Conservation (phyloP, 2,329 filamentous ascomycete species). For the Hypoxylon sp. region DNA sequence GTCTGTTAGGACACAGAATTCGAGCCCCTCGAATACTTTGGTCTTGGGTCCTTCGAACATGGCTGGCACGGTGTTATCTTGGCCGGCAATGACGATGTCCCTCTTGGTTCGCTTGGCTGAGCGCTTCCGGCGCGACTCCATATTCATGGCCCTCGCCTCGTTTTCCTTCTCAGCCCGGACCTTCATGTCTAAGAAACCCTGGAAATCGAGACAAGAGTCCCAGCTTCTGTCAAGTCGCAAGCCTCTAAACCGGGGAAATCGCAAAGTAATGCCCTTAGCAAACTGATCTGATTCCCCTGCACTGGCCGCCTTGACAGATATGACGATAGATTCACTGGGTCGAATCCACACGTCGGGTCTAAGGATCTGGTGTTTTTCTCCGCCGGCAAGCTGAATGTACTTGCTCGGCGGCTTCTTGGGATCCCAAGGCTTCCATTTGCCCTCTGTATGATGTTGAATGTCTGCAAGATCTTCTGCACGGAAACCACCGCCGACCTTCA, state of each 20-base stretch:
- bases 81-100: conserved; percentile 80
- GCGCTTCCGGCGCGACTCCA: conserved; percentile 76
- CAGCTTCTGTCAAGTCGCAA: conserved; percentile 88
- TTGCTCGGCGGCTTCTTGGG: conserved; percentile 79
- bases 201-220: conserved; percentile 82
- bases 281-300: conserved; percentile 84
- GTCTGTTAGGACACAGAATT: conserved; percentile 88
- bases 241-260: conserved; percentile 91
- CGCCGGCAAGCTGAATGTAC: conserved; percentile 86
- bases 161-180: conserved; percentile 77
- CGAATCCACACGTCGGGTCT: conserved; percentile 94
- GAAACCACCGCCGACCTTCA: conserved; percentile 97
- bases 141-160: conserved; percentile 81
- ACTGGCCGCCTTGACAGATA: conserved; percentile 90
- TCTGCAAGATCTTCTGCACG: conserved; percentile 86
- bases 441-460: conserved; percentile 86
- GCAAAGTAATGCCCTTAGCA: conserved; percentile 80
- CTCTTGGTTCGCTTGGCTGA: conserved; percentile 75
- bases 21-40: conserved; percentile 80
- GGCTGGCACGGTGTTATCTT: conserved; percentile 62
- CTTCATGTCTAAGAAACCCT: conserved; percentile 83
- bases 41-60: conserved; percentile 71
- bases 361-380: conserved; percentile 78
- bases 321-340: conserved; percentile 86
- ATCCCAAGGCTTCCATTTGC: conserved; percentile 93